Evolutionary conservation across 2,329 filamentous ascomycete species (phyloP).

Genomic region (Penicillium brevicompactum): DNA sequence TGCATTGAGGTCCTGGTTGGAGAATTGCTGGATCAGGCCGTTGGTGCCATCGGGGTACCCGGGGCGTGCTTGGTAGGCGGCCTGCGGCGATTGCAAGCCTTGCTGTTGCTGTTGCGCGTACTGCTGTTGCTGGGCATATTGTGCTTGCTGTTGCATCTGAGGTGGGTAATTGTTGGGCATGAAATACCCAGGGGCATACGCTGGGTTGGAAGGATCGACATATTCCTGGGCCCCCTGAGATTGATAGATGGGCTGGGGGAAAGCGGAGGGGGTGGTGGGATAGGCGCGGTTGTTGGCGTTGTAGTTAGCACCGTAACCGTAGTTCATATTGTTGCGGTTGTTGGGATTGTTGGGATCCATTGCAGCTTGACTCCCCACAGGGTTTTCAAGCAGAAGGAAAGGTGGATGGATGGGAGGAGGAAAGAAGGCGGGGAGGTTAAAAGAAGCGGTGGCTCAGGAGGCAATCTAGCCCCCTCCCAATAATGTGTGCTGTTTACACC

Average conservation of each 20-base stretch:
- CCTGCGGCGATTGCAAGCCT: constrained; percentile 57
- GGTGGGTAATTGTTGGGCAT: constrained; percentile 61
- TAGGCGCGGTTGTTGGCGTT: constrained; percentile 69
- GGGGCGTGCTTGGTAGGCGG: constrained; percentile 55
- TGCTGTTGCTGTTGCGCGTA: constrained; percentile 52
- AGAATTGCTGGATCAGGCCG: constrained; percentile 92
- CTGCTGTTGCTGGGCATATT: constrained; percentile 52
- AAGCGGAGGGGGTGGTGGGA: constrained; percentile 91
- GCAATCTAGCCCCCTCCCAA: constrained; percentile 16
- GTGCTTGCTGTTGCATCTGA: constrained; percentile 43
- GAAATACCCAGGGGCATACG: constrained; percentile 59
- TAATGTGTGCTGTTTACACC: constrained; percentile 1
- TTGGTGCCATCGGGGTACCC: constrained; percentile 76
- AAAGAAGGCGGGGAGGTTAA: constrained; percentile 14
- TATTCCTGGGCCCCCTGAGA: constrained; percentile 64
- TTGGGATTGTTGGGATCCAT: constrained; percentile 55
- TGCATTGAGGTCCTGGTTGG: constrained; percentile 86
- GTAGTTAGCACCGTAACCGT: constrained; percentile 63
- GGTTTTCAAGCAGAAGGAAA: constrained; percentile 12
- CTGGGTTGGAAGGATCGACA: constrained; percentile 52
- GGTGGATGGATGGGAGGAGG: constrained; percentile 14
- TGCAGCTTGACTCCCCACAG: constrained; percentile 29
- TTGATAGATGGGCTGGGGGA: constrained; percentile 83
- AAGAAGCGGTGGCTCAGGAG: constrained; percentile 36
- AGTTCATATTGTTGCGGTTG: constrained; percentile 50